Conservation (phyloP, 2,329 filamentous ascomycete genomes). For the Penicillium sp. region DNA sequence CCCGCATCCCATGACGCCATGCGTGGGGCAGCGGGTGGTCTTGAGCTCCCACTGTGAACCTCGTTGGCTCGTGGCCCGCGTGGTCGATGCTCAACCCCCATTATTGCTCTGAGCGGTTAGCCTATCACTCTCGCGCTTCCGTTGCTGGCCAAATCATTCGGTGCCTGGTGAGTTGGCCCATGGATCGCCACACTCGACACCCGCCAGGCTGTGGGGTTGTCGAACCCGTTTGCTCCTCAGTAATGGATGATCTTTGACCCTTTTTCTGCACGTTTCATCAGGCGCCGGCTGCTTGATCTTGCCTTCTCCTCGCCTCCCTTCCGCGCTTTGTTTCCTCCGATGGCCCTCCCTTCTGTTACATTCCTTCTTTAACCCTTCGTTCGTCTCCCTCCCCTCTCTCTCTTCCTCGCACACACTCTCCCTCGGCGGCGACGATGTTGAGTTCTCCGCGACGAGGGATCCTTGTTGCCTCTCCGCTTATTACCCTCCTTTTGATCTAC, state of each 20-base stretch:
- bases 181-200: constrained; percentile 16
- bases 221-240: no score
- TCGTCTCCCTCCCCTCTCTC: constrained; percentile 3
- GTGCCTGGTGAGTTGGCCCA: constrained; percentile 6
- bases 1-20: constrained; percentile 25
- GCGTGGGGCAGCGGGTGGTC: constrained; percentile 20
- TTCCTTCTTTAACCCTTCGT: constrained; percentile 5
- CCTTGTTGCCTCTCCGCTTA: constrained; percentile 22
- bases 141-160: constrained; percentile 14
- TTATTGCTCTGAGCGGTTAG: constrained; percentile 8
- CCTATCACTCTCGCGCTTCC: constrained; percentile 17
- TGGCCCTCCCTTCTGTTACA: constrained; percentile 5
- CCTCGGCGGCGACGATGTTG: constrained; percentile 19
- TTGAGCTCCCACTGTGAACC: constrained; percentile 12
- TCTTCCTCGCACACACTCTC: no score
- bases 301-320: constrained; percentile 1
- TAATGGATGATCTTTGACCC: constrained; percentile 14
- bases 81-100: constrained; percentile 23
- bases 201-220: constrained; percentile 11
- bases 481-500: constrained; percentile 21
- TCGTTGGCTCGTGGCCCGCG: constrained; percentile 24
- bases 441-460: constrained; percentile 25
- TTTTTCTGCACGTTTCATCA: constrained; percentile 15
- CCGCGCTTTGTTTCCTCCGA: constrained; percentile 3
- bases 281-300: constrained; percentile 3